phyloP scores from a whole-genome alignment of 768 basidiomycete genomes.

The Termitomyces sp. region DNA sequence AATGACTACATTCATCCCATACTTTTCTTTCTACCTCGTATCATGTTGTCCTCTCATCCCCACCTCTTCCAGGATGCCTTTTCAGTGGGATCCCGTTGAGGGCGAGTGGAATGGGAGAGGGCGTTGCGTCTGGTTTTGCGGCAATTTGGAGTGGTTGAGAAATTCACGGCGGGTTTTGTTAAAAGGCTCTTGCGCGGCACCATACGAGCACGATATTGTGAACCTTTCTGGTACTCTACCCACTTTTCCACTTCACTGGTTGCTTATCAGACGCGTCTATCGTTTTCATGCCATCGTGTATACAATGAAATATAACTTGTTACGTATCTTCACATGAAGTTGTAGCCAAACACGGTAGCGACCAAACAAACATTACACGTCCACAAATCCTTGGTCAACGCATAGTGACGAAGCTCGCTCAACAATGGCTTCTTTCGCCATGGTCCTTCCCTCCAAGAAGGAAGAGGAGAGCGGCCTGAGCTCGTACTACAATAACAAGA shows the following conservation, averaged over 20 bases:
- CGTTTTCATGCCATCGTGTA: constrained; percentile 9
- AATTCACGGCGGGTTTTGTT: constrained; percentile 3
- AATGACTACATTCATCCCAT: constrained; percentile 8
- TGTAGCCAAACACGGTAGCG: constrained; percentile 18
- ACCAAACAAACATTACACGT: constrained; percentile 40
- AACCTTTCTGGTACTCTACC: constrained; percentile 8
- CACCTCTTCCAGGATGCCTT: constrained; percentile 38
- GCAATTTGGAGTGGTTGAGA: constrained; percentile 14
- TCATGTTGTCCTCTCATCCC: constrained; percentile 67
- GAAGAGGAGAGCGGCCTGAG: constrained; percentile 94
- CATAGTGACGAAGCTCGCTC: constrained; percentile 11
- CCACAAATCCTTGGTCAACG: constrained; percentile 17
- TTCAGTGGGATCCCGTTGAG: constrained; percentile 29
- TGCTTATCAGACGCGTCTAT: constrained; percentile 10
- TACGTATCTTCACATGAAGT: background rate
- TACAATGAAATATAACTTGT: constrained; percentile 4
- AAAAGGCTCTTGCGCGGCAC: background rate
- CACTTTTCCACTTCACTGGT: background rate
- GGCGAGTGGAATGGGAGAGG: constrained; percentile 69
- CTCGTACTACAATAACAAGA: constrained; percentile 95
- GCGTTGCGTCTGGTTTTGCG: constrained; percentile 43
- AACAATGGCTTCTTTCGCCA: constrained; percentile 47
- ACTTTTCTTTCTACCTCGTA: constrained; percentile 13
- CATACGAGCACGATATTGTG: constrained; percentile 6
- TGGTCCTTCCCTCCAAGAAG: constrained; percentile 88